Evolutionary conservation across 257 asterid genomes (phyloP).

Genomic region (Solanum ahanhuiri): DNA sequence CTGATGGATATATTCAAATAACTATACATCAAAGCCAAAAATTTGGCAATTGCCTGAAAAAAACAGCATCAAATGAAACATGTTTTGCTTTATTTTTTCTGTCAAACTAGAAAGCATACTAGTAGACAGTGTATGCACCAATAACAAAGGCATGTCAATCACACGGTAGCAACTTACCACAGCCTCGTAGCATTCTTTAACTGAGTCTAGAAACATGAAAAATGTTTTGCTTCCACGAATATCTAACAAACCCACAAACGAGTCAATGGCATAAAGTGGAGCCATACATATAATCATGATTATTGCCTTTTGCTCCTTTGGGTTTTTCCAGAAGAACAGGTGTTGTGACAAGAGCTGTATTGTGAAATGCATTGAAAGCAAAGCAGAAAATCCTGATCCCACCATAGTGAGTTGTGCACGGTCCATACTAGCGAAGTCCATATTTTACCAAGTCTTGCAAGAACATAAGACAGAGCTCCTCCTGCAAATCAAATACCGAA

Average conservation of each 20-base stretch:
- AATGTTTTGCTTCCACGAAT: constrained; percentile 40
- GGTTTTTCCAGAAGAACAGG: constrained; percentile 79
- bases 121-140: neutral
- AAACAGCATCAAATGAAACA: neutral
- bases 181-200: constrained; percentile 83
- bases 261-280: constrained; percentile 58
- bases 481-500: constrained; percentile 2
- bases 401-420: constrained; percentile 48
- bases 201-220: constrained; percentile 52
- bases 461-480: neutral
- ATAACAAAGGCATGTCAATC: neutral
- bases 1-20: constrained; percentile 58
- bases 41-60: constrained; percentile 73
- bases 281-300: constrained; percentile 58
- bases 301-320: constrained; percentile 78
- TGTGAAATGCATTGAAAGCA: constrained; percentile 67
- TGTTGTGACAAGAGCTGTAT: constrained; percentile 72
- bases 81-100: neutral
- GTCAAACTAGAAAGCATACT: neutral
- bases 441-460: neutral
- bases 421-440: constrained; percentile 64
- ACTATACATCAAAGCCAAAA: constrained; percentile 69
- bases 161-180: constrained; percentile 27
- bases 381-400: constrained; percentile 51
- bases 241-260: constrained; percentile 70